These are phyloP conservation scores for Halteria grandinella DNA, from an alignment of 73 alveolate genomes.

Conservation along the genomic window DNA sequence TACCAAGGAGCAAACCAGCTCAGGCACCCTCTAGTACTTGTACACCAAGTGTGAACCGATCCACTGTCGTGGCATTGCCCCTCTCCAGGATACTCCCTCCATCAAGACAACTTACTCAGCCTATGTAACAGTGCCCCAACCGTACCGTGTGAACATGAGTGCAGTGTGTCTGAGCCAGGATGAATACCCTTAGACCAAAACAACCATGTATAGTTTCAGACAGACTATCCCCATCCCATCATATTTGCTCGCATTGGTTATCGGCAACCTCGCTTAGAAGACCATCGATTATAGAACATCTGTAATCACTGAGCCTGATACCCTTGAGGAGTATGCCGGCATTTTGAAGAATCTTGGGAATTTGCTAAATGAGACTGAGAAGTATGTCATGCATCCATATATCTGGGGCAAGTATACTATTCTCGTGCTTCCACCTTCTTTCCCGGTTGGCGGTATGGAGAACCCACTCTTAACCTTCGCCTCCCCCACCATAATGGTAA, in stretches of 20 bases:
- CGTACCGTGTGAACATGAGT: conserved; percentile 52
- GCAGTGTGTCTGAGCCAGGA: conserved; percentile 27
- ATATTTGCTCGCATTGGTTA: conserved; percentile 81
- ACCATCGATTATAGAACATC: conserved; percentile 69
- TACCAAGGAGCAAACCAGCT: too few species aligned
- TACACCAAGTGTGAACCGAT: conserved; percentile 96
- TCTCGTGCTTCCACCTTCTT: conserved; percentile 83
- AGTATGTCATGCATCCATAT: conserved; percentile 70
- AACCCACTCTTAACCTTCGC: conserved; percentile 91
- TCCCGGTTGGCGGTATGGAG: conserved; percentile 96
- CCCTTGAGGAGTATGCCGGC: conserved; percentile 54
- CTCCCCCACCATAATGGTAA: conserved; percentile 81
- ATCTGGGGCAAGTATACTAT: conserved; percentile 85
- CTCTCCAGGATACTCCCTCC: conserved; percentile 98
- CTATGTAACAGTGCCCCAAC: conserved; percentile 22
- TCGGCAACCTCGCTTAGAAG: conserved; percentile 76
- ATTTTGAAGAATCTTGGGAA: conserved; percentile 72
- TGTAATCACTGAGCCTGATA: conserved; percentile 76
- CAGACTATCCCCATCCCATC: conserved; percentile 83
- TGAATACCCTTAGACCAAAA: conserved; percentile 10
- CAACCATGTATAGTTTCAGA: conserved; percentile 64
- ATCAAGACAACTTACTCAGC: conserved; percentile 87
- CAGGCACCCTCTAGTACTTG: too few species aligned
- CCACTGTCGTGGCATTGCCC: conserved; percentile 92
- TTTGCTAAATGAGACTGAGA: conserved; percentile 64